These are phyloP conservation scores for Waltergamsia citrina DNA, from an alignment of 2,329 filamentous ascomycete species.

Conservation along the genomic window DNA sequence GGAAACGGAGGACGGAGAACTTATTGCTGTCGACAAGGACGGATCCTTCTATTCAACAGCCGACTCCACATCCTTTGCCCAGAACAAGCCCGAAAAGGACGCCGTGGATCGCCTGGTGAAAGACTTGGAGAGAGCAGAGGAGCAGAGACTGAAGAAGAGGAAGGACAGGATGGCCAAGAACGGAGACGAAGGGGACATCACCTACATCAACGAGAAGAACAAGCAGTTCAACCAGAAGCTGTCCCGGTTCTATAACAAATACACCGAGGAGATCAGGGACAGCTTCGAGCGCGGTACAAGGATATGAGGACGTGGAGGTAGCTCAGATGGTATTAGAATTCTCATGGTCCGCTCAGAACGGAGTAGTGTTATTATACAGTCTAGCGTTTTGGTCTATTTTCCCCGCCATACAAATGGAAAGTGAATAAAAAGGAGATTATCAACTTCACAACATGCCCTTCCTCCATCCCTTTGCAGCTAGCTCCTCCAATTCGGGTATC, in stretches of 20 bases:
- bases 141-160: constrained; percentile 75
- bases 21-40: constrained; percentile 87
- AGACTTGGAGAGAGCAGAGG: constrained; percentile 83
- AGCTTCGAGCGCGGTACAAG: constrained; percentile 96
- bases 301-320: constrained; percentile 46
- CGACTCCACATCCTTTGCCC: constrained; percentile 69
- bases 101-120: constrained; percentile 81
- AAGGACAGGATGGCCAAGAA: constrained; percentile 67
- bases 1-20: constrained; percentile 88
- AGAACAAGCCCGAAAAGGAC: constrained; percentile 80
- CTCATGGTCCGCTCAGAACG: not conserved
- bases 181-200: constrained; percentile 84
- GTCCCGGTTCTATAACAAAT: constrained; percentile 94
- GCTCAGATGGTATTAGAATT: constrained; percentile 3
- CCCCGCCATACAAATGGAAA: too few relatives aligned
- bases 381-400: constrained; percentile 15
- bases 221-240: constrained; percentile 99
- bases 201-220: constrained; percentile 99
- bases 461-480: constrained; percentile 79
- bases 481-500: constrained; percentile 66
- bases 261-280: constrained; percentile 92
- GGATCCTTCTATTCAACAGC: constrained; percentile 86
- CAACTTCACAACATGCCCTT: constrained; percentile 68
- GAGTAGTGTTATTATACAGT: constrained; percentile 16
- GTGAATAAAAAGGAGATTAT: not conserved